These are phyloP conservation scores for Eucalyptus grandis DNA, from an alignment of 345 rosid species.

Conservation along the genomic window DNA sequence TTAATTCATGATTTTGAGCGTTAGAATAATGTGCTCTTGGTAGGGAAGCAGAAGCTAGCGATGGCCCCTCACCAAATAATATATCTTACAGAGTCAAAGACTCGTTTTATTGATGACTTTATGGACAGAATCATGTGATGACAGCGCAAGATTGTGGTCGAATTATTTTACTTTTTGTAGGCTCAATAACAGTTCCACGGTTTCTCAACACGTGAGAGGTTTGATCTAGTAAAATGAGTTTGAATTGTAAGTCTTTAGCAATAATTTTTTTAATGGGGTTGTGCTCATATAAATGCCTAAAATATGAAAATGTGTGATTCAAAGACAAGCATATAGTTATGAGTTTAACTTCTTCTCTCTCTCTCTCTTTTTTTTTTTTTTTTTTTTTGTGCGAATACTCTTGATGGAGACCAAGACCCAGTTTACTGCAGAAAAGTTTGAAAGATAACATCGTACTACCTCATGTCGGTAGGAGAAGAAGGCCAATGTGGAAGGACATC, in stretches of 20 bases:
- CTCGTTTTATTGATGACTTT: neutral
- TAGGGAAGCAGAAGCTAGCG: neutral
- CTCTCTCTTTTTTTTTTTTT: rapidly evolving
- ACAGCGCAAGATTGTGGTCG: neutral
- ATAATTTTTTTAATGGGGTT: neutral
- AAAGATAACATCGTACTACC: conserved; percentile 10
- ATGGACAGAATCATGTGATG: neutral
- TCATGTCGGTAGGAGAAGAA: conserved; percentile 69
- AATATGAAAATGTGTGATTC: neutral
- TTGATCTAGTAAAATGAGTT: neutral
- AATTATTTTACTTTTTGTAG: neutral
- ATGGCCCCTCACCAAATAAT: neutral
- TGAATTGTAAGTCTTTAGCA: neutral
- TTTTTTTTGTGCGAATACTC: neutral
- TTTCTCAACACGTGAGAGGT: neutral
- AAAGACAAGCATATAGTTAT: neutral
- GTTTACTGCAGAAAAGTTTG: neutral
- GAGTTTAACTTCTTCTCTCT: neutral
- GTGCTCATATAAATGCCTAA: neutral
- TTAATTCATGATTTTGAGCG: neutral
- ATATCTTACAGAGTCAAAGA: neutral
- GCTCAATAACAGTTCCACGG: neutral
- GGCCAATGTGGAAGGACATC: conserved; percentile 72
- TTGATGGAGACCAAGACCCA: neutral
- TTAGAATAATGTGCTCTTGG: neutral